Percentiles rank a stretch among this genome's conserved stretches.
phyloP scores from a whole-genome alignment of 2,329 filamentous ascomycete species.

The Phialophora expanda region DNA sequence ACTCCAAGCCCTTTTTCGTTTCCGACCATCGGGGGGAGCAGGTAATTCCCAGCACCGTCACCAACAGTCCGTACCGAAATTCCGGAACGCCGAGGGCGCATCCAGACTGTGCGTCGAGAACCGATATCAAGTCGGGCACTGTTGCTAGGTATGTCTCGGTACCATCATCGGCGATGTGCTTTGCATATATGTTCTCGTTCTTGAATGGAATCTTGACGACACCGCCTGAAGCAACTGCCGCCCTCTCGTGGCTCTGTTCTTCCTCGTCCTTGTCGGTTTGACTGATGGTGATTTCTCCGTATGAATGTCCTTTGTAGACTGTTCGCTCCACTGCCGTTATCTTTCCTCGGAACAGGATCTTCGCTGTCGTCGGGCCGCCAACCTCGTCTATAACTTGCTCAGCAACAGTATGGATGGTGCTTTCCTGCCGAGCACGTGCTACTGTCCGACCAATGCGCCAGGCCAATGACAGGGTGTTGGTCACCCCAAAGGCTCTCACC shows the following conservation, averaged over 20 bases:
- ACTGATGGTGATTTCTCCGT: constrained; percentile 63
- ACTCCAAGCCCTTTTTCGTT: constrained; percentile 55
- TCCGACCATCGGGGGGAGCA: constrained; percentile 64
- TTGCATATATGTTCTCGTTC: constrained; percentile 64
- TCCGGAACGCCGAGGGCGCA: constrained; percentile 63
- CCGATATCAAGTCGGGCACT: constrained; percentile 62
- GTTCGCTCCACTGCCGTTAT: constrained; percentile 63
- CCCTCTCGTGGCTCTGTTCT: too few species aligned
- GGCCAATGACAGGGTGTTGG: constrained; percentile 52
- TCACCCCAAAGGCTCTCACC: constrained; percentile 46
- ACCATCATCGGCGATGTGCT: constrained; percentile 34
- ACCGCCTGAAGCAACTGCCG: too few species aligned
- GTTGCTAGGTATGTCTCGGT: constrained; percentile 53
- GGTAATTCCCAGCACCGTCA: constrained; percentile 59
- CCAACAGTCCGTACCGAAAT: constrained; percentile 56
- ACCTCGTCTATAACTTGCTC: constrained; percentile 61
- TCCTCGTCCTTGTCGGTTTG: too few species aligned
- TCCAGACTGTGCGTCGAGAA: constrained; percentile 63
- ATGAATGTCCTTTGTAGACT: constrained; percentile 59
- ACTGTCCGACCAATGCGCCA: constrained; percentile 66
- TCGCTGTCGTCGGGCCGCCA: constrained; percentile 52
- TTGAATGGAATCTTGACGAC: constrained; percentile 70
- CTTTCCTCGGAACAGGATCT: constrained; percentile 67
- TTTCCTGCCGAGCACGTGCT: constrained; percentile 43
- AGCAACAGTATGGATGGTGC: constrained; percentile 56